phyloP scores from a whole-genome alignment of 257 asterid species.

The Capsicum rhomboideum region DNA sequence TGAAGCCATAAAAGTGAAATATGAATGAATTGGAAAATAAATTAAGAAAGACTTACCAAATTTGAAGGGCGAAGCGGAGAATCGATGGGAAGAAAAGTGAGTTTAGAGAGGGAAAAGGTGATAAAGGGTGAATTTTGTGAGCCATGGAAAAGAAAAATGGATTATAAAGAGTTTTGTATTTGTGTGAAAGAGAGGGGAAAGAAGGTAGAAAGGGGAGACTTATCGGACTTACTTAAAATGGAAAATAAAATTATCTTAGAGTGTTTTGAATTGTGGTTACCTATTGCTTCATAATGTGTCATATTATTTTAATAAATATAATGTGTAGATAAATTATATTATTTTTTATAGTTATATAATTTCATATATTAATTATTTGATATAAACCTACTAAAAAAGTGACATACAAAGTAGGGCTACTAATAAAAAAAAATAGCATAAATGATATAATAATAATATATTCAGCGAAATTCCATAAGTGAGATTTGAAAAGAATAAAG shows the following conservation, averaged over 20 bases:
- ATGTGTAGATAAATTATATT: no score
- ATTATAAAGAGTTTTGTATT: background rate
- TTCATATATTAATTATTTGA: no score
- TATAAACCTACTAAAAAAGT: no score
- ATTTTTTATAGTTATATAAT: no score
- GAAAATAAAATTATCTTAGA: background rate
- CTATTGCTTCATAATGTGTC: no score
- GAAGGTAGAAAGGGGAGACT: background rate
- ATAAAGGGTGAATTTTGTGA: slow-evolving; percentile 2
- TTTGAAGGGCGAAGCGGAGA: background rate
- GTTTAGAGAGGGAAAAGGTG: background rate
- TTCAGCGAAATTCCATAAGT: no score
- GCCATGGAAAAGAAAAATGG: slow-evolving; percentile 7
- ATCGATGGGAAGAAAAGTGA: background rate
- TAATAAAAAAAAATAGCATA: no score
- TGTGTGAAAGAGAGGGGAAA: background rate
- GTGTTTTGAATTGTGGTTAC: no score
- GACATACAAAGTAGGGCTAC: no score
- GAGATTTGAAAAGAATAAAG: no score
- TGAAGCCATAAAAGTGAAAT: background rate
- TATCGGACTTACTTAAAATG: slow-evolving; percentile 26
- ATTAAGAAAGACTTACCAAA: background rate
- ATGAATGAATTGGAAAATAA: background rate
- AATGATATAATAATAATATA: no score
- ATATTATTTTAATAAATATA: no score